Evolutionary conservation across 2,329 filamentous ascomycete genomes (phyloP).

Genomic region (Verticillium longisporum): DNA sequence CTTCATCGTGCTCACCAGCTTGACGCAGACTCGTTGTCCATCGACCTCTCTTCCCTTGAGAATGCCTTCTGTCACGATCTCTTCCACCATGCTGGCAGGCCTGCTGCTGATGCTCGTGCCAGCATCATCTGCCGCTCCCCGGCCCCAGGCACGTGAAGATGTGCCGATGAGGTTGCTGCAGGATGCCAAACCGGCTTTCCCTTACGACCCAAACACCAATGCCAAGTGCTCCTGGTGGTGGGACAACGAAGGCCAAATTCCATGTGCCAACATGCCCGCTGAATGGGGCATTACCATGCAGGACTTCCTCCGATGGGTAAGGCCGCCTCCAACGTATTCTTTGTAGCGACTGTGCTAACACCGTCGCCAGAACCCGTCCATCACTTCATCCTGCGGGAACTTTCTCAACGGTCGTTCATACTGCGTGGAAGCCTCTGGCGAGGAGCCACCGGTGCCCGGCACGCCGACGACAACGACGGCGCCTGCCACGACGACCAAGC

Average conservation of each 20-base stretch:
- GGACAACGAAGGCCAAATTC: slow-evolving; percentile 1
- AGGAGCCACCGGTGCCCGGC: slow-evolving; percentile 11
- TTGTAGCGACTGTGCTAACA: background rate
- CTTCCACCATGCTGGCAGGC: no score
- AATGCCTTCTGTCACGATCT: no score
- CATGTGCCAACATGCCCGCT: background rate
- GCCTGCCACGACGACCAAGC: background rate
- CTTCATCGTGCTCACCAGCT: no score
- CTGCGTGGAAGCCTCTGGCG: slow-evolving; percentile 5
- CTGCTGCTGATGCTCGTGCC: no score
- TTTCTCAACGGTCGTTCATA: background rate
- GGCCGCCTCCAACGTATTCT: background rate
- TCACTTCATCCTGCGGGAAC: background rate
- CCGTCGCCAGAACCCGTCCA: slow-evolving; percentile 3
- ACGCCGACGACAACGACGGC: slow-evolving; percentile 5
- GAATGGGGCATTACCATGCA: background rate
- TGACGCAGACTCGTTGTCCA: no score
- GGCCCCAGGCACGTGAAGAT: no score
- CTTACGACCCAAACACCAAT: background rate
- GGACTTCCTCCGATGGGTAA: slow-evolving; percentile 6
- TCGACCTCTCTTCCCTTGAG: no score
- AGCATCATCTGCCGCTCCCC: no score
- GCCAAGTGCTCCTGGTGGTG: slow-evolving; percentile 3
- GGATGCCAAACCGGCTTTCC: background rate
- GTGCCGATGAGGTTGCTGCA: no score